Percentiles rank a stretch among this genome's conserved stretches.
These are phyloP conservation scores for Bisporella sp. DNA, from an alignment of 2,329 filamentous ascomycete genomes.

Conservation along the genomic window DNA sequence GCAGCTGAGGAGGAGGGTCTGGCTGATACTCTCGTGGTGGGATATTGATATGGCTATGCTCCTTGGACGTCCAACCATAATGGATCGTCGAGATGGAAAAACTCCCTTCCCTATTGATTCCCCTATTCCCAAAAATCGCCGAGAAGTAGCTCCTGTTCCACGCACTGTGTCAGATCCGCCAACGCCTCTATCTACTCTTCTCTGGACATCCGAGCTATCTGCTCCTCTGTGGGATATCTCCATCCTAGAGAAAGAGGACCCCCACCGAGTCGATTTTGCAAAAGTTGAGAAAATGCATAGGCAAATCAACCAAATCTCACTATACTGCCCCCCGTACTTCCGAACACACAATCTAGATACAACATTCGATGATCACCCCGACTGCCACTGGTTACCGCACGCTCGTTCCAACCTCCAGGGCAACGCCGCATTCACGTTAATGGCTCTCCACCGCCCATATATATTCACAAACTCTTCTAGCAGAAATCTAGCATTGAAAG, in stretches of 20 bases:
- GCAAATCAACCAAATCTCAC: slow-evolving; percentile 40
- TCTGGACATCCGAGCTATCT: slow-evolving; percentile 44
- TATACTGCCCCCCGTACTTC: slow-evolving; percentile 44
- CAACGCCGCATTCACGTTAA: slow-evolving; percentile 42
- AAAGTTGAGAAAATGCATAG: slow-evolving; percentile 48
- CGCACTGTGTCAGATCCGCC: slow-evolving; percentile 42
- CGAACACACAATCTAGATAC: slow-evolving; percentile 49
- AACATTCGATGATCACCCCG: slow-evolving; percentile 45
- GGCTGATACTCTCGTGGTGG: slow-evolving; percentile 46
- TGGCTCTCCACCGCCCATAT: slow-evolving; percentile 56
- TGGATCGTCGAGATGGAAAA: slow-evolving; percentile 41
- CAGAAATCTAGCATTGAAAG: slow-evolving; percentile 47
- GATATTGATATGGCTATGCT: slow-evolving; percentile 29
- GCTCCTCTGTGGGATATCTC: slow-evolving; percentile 44
- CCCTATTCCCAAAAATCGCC: slow-evolving; percentile 38
- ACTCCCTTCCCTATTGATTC: slow-evolving; percentile 48
- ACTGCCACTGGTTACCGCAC: slow-evolving; percentile 46
- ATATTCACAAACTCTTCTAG: slow-evolving; percentile 50
- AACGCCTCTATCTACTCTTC: slow-evolving; percentile 45
- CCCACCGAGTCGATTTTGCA: slow-evolving; percentile 45
- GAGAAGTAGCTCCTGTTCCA: slow-evolving; percentile 40
- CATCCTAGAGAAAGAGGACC: slow-evolving; percentile 45
- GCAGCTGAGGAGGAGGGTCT: slow-evolving; percentile 47
- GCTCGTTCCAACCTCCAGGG: slow-evolving; percentile 42
- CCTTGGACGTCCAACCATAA: slow-evolving; percentile 35